Conservation (phyloP, 2,329 filamentous ascomycete genomes). For the Macrophomina pseudophaseolina region DNA sequence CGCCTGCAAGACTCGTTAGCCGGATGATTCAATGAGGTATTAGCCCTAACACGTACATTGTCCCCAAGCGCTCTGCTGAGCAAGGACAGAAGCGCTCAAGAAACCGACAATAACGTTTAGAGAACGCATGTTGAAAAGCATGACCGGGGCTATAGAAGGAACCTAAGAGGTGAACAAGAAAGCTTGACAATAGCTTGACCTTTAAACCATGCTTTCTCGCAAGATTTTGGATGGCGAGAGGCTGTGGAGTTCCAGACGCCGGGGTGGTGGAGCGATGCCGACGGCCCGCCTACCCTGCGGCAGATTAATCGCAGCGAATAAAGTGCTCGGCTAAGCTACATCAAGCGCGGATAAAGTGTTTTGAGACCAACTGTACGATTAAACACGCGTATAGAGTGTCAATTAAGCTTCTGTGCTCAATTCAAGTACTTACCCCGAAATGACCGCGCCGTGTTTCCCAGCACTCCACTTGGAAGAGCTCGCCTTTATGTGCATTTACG, state of each 20-base stretch:
- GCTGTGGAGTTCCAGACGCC: neutral
- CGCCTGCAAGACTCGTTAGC: constrained; percentile 32
- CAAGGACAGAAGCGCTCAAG: constrained; percentile 35
- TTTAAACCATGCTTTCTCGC: neutral
- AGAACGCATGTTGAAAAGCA: constrained; percentile 2
- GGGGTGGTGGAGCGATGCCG: constrained; percentile 1
- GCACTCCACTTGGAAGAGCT: neutral
- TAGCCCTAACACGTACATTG: constrained; percentile 36
- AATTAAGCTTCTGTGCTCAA: neutral
- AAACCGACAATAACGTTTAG: constrained; percentile 30
- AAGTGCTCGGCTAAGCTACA: constrained; percentile 17
- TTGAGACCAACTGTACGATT: neutral
- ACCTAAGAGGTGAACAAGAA: neutral
- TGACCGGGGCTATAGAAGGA: neutral
- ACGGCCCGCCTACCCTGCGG: constrained; percentile 18
- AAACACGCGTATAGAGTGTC: neutral
- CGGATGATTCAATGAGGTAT: too few species aligned
- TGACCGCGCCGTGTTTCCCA: neutral
- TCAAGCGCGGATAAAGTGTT: neutral
- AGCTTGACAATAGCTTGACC: neutral
- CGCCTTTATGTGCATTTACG: neutral
- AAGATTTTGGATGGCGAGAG: neutral
- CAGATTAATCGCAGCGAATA: constrained; percentile 18
- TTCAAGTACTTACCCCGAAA: neutral
- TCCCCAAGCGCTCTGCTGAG: constrained; percentile 37